Evolutionary conservation across 2,329 filamentous ascomycete genomes (phyloP).

Genomic region (Ophiosphaerella herpotricha): DNA sequence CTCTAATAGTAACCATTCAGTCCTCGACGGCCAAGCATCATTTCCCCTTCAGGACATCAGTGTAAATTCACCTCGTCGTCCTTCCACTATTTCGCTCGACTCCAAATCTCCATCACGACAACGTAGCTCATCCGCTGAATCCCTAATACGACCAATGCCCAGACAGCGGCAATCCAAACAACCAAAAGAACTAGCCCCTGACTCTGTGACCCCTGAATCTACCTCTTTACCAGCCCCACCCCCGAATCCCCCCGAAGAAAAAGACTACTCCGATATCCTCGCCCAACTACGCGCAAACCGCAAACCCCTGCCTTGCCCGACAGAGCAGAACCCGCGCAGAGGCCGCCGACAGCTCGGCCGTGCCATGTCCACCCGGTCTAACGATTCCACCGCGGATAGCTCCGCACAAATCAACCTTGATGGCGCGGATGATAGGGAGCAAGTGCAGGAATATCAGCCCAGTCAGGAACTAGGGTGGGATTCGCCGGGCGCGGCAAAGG

Average conservation of each 20-base stretch:
- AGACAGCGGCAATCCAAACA: constrained; percentile 13
- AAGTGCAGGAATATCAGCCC: constrained; percentile 37
- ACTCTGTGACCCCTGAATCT: constrained; percentile 31
- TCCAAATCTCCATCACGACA: constrained; percentile 20
- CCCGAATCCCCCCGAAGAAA: constrained; percentile 20
- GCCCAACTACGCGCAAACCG: constrained; percentile 37
- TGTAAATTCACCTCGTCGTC: constrained; percentile 37
- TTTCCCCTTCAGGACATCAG: constrained; percentile 35
- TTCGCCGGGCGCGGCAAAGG: constrained; percentile 40
- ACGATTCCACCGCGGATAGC: constrained; percentile 34
- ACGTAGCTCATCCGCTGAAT: constrained; percentile 27
- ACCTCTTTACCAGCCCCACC: constrained; percentile 16
- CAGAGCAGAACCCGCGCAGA: constrained; percentile 26
- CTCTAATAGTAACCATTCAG: constrained; percentile 9
- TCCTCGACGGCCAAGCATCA: constrained; percentile 28
- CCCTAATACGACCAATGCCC: constrained; percentile 23
- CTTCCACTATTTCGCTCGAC: constrained; percentile 31
- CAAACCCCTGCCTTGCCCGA: constrained; percentile 24
- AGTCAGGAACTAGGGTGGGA: constrained; percentile 47
- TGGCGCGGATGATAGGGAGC: constrained; percentile 21
- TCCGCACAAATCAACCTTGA: constrained; percentile 22
- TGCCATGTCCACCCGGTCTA: constrained; percentile 37
- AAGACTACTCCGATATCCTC: constrained; percentile 40
- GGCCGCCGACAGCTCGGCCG: constrained; percentile 35
- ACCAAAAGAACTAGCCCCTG: constrained; percentile 24